These are phyloP conservation scores for Endotrypanum monterogeii DNA, from an alignment of 208 protist genomes.

Conservation along the genomic window DNA sequence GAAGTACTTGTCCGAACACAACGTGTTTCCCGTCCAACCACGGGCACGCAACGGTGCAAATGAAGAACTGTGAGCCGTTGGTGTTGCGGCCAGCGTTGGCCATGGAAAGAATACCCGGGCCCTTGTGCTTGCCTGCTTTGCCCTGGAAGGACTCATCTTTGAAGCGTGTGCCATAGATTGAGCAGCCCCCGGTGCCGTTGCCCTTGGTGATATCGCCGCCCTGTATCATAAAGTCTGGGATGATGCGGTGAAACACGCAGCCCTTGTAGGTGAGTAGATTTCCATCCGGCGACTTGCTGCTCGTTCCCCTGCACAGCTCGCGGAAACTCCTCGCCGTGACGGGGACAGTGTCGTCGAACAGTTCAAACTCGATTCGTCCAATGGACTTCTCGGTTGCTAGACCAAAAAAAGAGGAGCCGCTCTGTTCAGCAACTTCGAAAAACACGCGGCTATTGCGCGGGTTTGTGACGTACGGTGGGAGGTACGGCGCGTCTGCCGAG, in stretches of 20 bases:
- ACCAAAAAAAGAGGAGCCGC: conserved; percentile 54
- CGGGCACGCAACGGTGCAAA: conserved; percentile 81
- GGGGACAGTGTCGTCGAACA: conserved; percentile 94
- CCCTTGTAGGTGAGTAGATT: conserved; percentile 92
- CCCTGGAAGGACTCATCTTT: conserved; percentile 95
- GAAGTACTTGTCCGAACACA: conserved; percentile 94
- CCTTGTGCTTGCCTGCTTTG: conserved; percentile 87
- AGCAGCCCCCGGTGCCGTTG: conserved; percentile 94
- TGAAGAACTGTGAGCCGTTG: conserved; percentile 95
- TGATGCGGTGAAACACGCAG: conserved; percentile 95
- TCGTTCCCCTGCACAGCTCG: conserved; percentile 76
- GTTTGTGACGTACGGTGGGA: conserved; percentile 63
- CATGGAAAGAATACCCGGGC: conserved; percentile 90
- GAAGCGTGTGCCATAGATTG: conserved; percentile 94
- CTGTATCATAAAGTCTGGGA: conserved; percentile 95
- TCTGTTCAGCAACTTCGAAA: conserved; percentile 71
- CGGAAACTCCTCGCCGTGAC: conserved; percentile 93
- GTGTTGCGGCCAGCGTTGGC: conserved; percentile 92
- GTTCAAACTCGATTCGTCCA: conserved; percentile 94
- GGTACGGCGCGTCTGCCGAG: conserved; percentile 41
- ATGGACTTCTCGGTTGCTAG: conserved; percentile 40
- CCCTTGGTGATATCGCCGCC: conserved; percentile 94
- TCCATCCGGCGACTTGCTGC: conserved; percentile 62
- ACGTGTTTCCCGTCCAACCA: conserved; percentile 96
- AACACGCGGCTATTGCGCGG: conserved; percentile 80